These are phyloP conservation scores for Monosporozyma servazzii DNA, from an alignment of 805 yeast species.

Conservation along the genomic window DNA sequence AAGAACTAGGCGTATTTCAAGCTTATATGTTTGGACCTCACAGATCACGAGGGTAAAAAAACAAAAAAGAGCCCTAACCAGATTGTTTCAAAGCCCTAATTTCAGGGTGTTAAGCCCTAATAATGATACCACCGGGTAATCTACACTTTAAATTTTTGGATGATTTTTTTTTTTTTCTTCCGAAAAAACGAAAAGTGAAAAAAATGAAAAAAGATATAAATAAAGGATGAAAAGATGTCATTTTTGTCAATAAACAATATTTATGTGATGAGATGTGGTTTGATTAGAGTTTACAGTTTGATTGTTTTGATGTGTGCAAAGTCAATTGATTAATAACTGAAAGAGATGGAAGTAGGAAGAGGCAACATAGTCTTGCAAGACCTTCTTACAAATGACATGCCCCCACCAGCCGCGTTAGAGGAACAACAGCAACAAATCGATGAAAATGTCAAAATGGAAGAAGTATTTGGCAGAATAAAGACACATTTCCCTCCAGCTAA, in stretches of 20 bases:
- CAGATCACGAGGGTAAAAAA: no score
- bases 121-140: background rate
- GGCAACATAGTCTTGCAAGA: constrained; percentile 1
- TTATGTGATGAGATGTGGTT: background rate
- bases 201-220: background rate
- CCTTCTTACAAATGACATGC: background rate
- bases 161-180: background rate
- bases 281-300: background rate
- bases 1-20: no score
- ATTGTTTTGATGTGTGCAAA: no score
- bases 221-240: background rate
- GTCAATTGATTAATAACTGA: background rate
- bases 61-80: no score
- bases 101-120: no score
- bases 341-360: constrained; percentile 2
- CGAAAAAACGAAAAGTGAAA: background rate
- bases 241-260: background rate
- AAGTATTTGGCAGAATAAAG: constrained; percentile 39
- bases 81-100: no score
- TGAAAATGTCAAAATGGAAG: constrained; percentile 9
- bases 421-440: constrained; percentile 3
- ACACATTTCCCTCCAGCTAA: constrained; percentile 90
- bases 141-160: no score
- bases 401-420: background rate
- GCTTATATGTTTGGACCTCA: no score